These are phyloP conservation scores for Crataegus laevigata DNA, from an alignment of 306 rosid species.

Conservation along the genomic window DNA sequence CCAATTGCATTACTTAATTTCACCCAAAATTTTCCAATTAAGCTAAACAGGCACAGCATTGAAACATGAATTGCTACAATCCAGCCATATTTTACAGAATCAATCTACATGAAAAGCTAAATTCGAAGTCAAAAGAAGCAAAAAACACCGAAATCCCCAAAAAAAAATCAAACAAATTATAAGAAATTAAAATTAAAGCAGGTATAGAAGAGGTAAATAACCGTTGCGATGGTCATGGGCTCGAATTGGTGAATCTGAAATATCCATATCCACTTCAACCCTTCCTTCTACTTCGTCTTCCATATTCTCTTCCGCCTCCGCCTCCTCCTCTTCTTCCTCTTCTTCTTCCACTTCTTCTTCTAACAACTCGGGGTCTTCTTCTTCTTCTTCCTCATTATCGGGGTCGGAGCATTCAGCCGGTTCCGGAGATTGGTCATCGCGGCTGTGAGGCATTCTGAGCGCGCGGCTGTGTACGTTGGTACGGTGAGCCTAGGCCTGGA, in stretches of 20 bases:
- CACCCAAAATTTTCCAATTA: neutral
- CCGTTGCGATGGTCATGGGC: constrained; percentile 21
- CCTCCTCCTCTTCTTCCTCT: constrained; percentile 10
- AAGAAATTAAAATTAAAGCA: neutral
- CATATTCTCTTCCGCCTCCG: neutral
- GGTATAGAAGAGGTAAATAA: neutral
- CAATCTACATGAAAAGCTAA: neutral
- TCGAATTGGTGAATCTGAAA: constrained; percentile 19
- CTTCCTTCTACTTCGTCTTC: neutral
- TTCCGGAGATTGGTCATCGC: constrained; percentile 12
- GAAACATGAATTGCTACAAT: neutral
- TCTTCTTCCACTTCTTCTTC: neutral
- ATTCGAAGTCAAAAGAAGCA: neutral
- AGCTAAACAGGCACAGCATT: neutral
- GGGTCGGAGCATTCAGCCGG: neutral
- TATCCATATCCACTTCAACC: constrained; percentile 9
- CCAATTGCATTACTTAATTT: neutral
- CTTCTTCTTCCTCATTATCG: constrained; percentile 7
- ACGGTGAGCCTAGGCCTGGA: neutral
- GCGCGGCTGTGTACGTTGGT: neutral
- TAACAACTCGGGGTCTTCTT: neutral
- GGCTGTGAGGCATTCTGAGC: neutral
- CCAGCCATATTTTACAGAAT: neutral
- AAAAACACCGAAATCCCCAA: neutral
- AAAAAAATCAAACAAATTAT: neutral